Evolutionary conservation across 2,329 filamentous ascomycete species (phyloP).

Genomic region (Dothidotthia symphoricarpi): DNA sequence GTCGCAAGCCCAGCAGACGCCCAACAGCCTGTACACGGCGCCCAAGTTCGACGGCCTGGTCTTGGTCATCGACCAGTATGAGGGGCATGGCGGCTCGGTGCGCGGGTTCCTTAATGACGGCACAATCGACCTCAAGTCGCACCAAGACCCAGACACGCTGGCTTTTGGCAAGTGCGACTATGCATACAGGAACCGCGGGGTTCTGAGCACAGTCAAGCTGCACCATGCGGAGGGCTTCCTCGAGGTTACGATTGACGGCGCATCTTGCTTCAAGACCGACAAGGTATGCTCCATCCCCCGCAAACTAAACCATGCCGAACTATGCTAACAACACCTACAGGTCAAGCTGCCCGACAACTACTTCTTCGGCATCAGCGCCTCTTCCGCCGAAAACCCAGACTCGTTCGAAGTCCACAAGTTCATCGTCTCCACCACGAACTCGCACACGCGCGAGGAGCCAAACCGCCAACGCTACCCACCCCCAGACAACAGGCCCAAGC

Average conservation of each 20-base stretch:
- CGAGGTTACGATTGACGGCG: slow-evolving; percentile 76
- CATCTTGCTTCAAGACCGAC: slow-evolving; percentile 77
- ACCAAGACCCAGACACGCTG: slow-evolving; percentile 75
- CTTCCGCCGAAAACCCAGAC: slow-evolving; percentile 86
- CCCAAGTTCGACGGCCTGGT: slow-evolving; percentile 87
- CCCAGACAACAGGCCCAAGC: slow-evolving; percentile 35
- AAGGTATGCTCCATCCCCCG: slow-evolving; percentile 46
- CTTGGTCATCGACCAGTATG: slow-evolving; percentile 80
- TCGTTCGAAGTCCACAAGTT: slow-evolving; percentile 93
- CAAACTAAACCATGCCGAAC: neutral
- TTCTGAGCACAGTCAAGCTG: slow-evolving; percentile 76
- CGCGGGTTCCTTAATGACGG: slow-evolving; percentile 95
- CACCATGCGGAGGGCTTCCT: slow-evolving; percentile 65
- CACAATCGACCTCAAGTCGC: slow-evolving; percentile 70
- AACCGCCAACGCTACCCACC: slow-evolving; percentile 27
- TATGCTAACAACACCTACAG: slow-evolving; percentile 39
- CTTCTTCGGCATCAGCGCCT: slow-evolving; percentile 81
- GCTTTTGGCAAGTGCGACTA: slow-evolving; percentile 94
- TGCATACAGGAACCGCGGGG: slow-evolving; percentile 85
- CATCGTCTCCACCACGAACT: slow-evolving; percentile 60
- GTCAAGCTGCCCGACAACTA: slow-evolving; percentile 77
- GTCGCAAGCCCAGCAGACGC: slow-evolving; percentile 63
- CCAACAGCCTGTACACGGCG: slow-evolving; percentile 79
- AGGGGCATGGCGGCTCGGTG: slow-evolving; percentile 74
- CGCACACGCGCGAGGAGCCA: slow-evolving; percentile 37